Conservation (phyloP, 1,284 basidiomycete genomes). For the Takashimella tepidaria region DNA sequence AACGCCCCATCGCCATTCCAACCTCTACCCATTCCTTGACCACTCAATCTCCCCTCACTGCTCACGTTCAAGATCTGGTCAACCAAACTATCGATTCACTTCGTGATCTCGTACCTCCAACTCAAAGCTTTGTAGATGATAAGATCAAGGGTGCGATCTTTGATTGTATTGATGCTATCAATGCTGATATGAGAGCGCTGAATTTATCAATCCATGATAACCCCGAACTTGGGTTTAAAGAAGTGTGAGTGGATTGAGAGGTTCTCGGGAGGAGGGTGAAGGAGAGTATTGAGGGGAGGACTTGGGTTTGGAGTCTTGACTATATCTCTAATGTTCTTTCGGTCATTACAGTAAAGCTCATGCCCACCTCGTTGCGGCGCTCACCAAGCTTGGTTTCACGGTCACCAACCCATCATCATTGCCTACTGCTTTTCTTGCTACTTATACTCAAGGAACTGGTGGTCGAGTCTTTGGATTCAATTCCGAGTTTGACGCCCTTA, state of each 20-base stretch:
- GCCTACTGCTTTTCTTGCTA: conserved; percentile 25
- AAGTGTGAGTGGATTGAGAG: conserved; percentile 26
- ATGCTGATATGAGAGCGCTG: conserved; percentile 55
- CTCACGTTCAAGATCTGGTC: conserved; percentile 17
- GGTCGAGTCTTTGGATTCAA: conserved; percentile 33
- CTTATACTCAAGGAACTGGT: conserved; percentile 25
- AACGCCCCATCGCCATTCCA: background rate
- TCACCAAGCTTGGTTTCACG: conserved; percentile 23
- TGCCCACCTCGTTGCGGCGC: conserved; percentile 14
- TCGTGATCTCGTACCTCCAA: conserved; percentile 14
- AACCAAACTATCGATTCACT: conserved; percentile 20
- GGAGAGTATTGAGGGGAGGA: too few species aligned
- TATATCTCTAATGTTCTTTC: too few species aligned
- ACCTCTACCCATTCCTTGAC: background rate
- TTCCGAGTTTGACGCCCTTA: conserved; percentile 30
- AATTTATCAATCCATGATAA: conserved; percentile 62
- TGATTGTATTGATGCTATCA: conserved; percentile 54
- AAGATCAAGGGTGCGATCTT: conserved; percentile 28
- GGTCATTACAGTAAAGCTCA: conserved; percentile 19
- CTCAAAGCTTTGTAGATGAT: conserved; percentile 15
- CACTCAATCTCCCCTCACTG: conserved; percentile 9
- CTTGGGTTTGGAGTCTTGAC: too few species aligned
- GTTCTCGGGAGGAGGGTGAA: too few species aligned
- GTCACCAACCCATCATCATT: conserved; percentile 24
- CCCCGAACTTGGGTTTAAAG: conserved; percentile 30